Evolutionary conservation across 768 basidiomycete genomes (phyloP).

Genomic region (Lentinula aciculospora): DNA sequence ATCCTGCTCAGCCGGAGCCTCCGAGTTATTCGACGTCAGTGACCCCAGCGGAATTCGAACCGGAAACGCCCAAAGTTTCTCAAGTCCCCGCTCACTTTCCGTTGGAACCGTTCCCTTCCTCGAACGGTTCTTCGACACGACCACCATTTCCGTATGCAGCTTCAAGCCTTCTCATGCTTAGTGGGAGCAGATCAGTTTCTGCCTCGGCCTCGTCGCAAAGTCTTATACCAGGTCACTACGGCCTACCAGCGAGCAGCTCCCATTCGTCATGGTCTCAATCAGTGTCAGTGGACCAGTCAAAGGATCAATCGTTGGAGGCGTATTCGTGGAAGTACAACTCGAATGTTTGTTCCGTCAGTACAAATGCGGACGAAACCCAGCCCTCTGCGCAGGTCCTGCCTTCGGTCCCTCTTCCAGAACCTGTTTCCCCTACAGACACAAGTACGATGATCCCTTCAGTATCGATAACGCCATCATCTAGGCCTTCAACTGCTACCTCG

Average conservation of each 20-base stretch:
- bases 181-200: neutral
- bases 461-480: conserved; percentile 8
- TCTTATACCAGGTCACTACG: neutral
- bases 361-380: neutral
- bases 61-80: neutral
- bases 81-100: neutral
- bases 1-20: neutral
- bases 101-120: neutral
- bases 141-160: neutral
- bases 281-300: neutral
- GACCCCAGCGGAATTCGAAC: neutral
- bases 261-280: neutral
- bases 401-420: neutral
- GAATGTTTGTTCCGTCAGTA: neutral
- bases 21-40: neutral
- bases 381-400: neutral
- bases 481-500: conserved; percentile 5
- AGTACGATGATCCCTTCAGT: neutral
- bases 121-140: neutral
- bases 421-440: neutral
- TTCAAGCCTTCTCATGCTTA: neutral
- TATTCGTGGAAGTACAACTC: neutral
- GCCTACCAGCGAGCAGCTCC: neutral
- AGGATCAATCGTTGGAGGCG: neutral
- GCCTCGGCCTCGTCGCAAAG: neutral